phyloP scores from a whole-genome alignment of 192 early-diverging fungal genomes.

The Jimgerdemannia lactiflua region DNA sequence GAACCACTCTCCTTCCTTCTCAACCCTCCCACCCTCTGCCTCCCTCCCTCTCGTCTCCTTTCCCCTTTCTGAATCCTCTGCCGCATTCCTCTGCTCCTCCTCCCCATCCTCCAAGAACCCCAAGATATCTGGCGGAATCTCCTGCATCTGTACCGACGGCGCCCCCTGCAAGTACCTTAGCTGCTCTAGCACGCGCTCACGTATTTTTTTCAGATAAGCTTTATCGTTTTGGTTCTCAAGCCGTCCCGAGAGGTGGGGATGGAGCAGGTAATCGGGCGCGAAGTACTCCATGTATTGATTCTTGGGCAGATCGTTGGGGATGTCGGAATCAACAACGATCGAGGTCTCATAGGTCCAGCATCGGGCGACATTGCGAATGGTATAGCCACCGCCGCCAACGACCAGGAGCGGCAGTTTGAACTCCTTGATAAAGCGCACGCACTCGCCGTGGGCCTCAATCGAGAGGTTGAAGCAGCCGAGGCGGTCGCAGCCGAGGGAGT shows the following conservation, averaged over 20 bases:
- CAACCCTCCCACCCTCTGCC: constrained; percentile 5
- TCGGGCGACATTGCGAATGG: constrained; percentile 82
- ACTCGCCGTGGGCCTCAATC: constrained; percentile 71
- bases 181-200: constrained; percentile 77
- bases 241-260: constrained; percentile 76
- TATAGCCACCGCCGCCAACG: constrained; percentile 93
- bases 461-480: constrained; percentile 52
- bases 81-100: constrained; percentile 43
- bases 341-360: constrained; percentile 97
- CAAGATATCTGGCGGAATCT: constrained; percentile 66
- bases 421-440: constrained; percentile 76
- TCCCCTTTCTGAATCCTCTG: constrained; percentile 32
- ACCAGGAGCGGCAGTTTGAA: constrained; percentile 78
- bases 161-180: constrained; percentile 83
- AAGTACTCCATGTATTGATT: constrained; percentile 81
- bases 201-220: constrained; percentile 76
- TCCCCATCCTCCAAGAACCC: constrained; percentile 53
- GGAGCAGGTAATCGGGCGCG: constrained; percentile 86
- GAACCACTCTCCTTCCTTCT: constrained; percentile 31
- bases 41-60: constrained; percentile 16
- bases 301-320: constrained; percentile 72
- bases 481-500: constrained; percentile 53
- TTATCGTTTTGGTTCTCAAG: constrained; percentile 89
- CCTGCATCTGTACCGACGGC: constrained; percentile 96
- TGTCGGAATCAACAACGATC: constrained; percentile 69